Percentiles rank a stretch among this genome's conserved stretches.
Evolutionary conservation across 2,329 filamentous ascomycete species (phyloP).

Genomic region (Penicillium sp.): DNA sequence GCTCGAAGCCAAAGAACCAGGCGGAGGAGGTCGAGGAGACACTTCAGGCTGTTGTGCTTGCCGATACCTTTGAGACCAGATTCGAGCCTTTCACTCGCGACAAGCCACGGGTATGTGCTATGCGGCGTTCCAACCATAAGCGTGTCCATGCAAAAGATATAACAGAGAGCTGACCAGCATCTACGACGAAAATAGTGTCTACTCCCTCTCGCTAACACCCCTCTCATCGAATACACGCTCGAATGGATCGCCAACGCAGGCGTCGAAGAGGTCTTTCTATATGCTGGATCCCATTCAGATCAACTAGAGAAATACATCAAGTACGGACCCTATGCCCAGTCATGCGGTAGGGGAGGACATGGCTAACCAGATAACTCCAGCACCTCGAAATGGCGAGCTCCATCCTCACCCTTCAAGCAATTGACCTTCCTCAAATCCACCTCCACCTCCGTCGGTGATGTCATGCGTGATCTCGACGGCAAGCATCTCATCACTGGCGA

Average conservation of each 20-base stretch:
- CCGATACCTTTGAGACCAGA: constrained; percentile 91
- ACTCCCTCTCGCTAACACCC: constrained; percentile 88
- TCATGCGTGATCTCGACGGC: constrained; percentile 90
- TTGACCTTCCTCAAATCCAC: constrained; percentile 87
- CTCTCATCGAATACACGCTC: constrained; percentile 95
- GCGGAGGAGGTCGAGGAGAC: constrained; percentile 67
- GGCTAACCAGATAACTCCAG: constrained; percentile 39
- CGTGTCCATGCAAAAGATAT: not conserved
- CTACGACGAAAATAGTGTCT: constrained; percentile 72
- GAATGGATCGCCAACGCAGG: constrained; percentile 95
- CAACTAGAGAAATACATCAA: constrained; percentile 86
- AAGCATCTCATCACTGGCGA: constrained; percentile 85
- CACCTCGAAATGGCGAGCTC: constrained; percentile 74
- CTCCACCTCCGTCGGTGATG: constrained; percentile 87
- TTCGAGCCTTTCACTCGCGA: constrained; percentile 90
- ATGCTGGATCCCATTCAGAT: constrained; percentile 85
- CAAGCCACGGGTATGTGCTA: constrained; percentile 74
- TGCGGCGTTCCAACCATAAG: not conserved
- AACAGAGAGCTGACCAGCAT: not conserved
- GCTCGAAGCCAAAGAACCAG: constrained; percentile 44
- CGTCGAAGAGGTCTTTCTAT: constrained; percentile 92
- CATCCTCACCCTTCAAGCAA: constrained; percentile 79
- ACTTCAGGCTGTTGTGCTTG: constrained; percentile 74
- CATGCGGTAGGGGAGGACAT: not conserved
- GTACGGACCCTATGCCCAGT: constrained; percentile 39